A percentile compares a stretch with the other conserved stretches of the same genome.
Conservation (phyloP, 2,329 filamentous ascomycete genomes). For the Claviceps cyperi region DNA sequence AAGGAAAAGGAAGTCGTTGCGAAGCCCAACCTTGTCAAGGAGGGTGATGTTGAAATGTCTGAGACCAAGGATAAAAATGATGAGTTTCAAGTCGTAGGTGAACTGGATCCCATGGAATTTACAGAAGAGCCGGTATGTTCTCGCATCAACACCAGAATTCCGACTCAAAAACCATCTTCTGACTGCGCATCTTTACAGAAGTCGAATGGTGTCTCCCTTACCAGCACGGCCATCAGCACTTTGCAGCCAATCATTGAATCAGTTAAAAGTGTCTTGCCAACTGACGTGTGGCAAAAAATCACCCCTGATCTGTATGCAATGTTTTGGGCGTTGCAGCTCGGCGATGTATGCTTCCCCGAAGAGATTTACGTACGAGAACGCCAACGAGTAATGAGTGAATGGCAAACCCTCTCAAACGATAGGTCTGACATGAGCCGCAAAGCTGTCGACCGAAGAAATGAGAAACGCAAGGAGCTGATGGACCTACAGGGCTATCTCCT, state of each 20-base stretch:
- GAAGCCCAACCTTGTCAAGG: constrained; percentile 26
- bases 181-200: constrained; percentile 16
- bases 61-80: constrained; percentile 19
- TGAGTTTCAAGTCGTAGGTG: constrained; percentile 13
- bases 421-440: constrained; percentile 57
- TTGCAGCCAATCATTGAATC: constrained; percentile 61
- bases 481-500: constrained; percentile 55
- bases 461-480: constrained; percentile 53
- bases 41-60: constrained; percentile 43
- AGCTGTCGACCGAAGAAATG: constrained; percentile 47
- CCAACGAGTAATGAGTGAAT: constrained; percentile 50
- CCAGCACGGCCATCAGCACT: constrained; percentile 15
- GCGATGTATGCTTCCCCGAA: constrained; percentile 65
- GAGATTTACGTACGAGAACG: constrained; percentile 68
- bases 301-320: constrained; percentile 72
- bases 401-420: constrained; percentile 53
- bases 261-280: constrained; percentile 46
- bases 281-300: constrained; percentile 52
- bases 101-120: constrained; percentile 12
- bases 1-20: constrained; percentile 16
- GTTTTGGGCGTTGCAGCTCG: constrained; percentile 82
- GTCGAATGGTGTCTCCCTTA: constrained; percentile 19
- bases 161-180: constrained; percentile 10
- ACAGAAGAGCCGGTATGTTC: constrained; percentile 19
- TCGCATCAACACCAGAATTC: constrained; percentile 1